Percentiles rank a stretch among this genome's conserved stretches.
Evolutionary conservation across 345 rosid species (phyloP).

Genomic region (Schrenkiella parvula): DNA sequence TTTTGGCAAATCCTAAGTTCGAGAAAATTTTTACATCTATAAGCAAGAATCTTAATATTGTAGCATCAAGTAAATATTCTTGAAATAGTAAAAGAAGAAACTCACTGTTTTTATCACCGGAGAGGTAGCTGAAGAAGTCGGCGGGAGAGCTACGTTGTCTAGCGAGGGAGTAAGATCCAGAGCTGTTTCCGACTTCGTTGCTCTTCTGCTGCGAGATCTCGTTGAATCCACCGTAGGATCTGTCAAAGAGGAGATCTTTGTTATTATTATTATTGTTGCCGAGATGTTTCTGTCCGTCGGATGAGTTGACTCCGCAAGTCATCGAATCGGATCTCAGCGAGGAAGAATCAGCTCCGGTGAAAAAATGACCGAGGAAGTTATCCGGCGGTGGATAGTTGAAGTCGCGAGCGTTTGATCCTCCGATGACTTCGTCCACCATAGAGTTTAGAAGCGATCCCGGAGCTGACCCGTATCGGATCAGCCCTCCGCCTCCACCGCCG

Average conservation of each 20-base stretch:
- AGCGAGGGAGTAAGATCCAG: conserved; percentile 52
- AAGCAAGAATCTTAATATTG: neutral
- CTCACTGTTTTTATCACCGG: conserved; percentile 54
- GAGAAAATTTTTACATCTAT: neutral
- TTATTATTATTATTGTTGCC: neutral
- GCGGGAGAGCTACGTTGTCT: conserved; percentile 95
- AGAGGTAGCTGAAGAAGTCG: conserved; percentile 58
- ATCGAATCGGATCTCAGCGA: conserved; percentile 63
- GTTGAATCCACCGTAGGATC: conserved; percentile 55
- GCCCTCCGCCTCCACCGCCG: conserved; percentile 33
- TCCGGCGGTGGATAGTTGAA: conserved; percentile 25
- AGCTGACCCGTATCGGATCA: conserved; percentile 80
- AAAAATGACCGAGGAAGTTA: conserved; percentile 48
- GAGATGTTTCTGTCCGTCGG: conserved; percentile 38
- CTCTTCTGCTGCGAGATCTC: conserved; percentile 38
- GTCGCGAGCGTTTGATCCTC: conserved; percentile 34
- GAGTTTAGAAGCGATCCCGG: conserved; percentile 67
- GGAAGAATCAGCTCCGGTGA: conserved; percentile 53
- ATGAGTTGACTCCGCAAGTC: conserved; percentile 66
- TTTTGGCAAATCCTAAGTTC: neutral
- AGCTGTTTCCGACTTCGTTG: conserved; percentile 14
- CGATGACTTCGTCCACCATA: conserved; percentile 68
- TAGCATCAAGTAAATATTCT: neutral
- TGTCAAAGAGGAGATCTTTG: conserved; percentile 38
- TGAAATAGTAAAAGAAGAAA: neutral